Conservation (phyloP, 2,329 filamentous ascomycete genomes). For the Aureobasidium melanogenum region DNA sequence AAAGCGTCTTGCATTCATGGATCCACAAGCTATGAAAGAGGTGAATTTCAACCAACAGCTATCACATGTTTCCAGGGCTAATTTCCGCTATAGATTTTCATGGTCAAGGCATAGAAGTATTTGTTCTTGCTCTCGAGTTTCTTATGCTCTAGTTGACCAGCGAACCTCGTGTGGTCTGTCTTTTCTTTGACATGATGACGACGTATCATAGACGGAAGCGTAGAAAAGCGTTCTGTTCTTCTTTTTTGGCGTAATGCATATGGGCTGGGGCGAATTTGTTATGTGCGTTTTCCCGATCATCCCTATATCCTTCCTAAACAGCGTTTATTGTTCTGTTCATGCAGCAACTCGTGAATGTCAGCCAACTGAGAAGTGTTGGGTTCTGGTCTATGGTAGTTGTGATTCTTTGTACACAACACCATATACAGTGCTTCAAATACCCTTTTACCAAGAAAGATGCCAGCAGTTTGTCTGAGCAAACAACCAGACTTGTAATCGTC, state of each 20-base stretch:
- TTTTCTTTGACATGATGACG: neutral
- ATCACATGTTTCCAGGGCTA: slow-evolving; percentile 17
- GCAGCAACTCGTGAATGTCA: neutral
- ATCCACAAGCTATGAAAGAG: slow-evolving; percentile 78
- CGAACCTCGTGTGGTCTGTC: neutral
- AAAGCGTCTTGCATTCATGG: slow-evolving; percentile 74
- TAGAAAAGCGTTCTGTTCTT: slow-evolving; percentile 2
- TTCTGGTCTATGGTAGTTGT: no score
- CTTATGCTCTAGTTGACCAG: neutral
- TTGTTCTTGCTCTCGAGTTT: neutral
- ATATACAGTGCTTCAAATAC: no score
- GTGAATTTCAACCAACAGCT: slow-evolving; percentile 34
- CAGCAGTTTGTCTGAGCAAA: no score
- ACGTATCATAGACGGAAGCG: neutral
- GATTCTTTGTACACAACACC: no score
- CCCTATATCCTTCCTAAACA: neutral
- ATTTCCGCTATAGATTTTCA: slow-evolving; percentile 49
- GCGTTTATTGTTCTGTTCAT: neutral
- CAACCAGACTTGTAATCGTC: neutral
- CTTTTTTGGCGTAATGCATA: neutral
- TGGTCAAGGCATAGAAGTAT: slow-evolving; percentile 46
- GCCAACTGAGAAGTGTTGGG: no score
- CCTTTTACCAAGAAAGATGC: no score
- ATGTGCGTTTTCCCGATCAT: neutral
- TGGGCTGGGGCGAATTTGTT: neutral